phyloP scores from a whole-genome alignment of 2,329 filamentous ascomycete species.

The Calonectria naviculata region DNA sequence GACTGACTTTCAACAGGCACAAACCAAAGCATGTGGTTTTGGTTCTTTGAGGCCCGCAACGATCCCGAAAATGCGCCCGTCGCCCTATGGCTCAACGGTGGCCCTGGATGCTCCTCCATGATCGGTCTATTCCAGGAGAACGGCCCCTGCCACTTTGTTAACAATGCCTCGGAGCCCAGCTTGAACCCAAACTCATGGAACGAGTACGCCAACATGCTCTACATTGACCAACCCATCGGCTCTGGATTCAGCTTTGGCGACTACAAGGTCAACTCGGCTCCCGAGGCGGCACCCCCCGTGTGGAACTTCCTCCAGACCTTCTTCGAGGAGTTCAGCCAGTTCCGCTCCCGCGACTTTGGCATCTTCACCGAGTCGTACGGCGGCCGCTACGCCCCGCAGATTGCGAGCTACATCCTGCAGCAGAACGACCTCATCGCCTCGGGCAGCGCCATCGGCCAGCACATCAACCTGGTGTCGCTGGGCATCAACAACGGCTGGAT shows the following conservation, averaged over 20 bases:
- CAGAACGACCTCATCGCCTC: slow-evolving; percentile 64
- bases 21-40: slow-evolving; percentile 52
- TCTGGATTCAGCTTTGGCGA: slow-evolving; percentile 43
- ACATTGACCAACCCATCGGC: slow-evolving; percentile 71
- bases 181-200: slow-evolving; percentile 73
- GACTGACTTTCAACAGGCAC: slow-evolving; percentile 22
- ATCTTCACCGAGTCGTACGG: slow-evolving; percentile 67
- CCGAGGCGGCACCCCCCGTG: slow-evolving; percentile 48
- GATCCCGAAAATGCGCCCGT: slow-evolving; percentile 53
- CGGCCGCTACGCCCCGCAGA: slow-evolving; percentile 68
- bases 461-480: slow-evolving; percentile 62
- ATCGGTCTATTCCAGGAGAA: slow-evolving; percentile 71
- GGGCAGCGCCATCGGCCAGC: slow-evolving; percentile 53
- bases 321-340: slow-evolving; percentile 71
- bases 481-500: slow-evolving; percentile 69
- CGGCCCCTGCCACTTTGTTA: slow-evolving; percentile 79
- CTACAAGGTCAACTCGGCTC: slow-evolving; percentile 41
- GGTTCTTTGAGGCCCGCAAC: slow-evolving; percentile 61
- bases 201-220: slow-evolving; percentile 74
- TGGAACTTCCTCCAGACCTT: slow-evolving; percentile 71
- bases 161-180: slow-evolving; percentile 43
- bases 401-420: slow-evolving; percentile 64
- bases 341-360: slow-evolving; percentile 67
- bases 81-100: slow-evolving; percentile 65
- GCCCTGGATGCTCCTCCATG: slow-evolving; percentile 48